phyloP scores from a whole-genome alignment of 1,284 basidiomycete species.

The Gomphus bonarii region DNA sequence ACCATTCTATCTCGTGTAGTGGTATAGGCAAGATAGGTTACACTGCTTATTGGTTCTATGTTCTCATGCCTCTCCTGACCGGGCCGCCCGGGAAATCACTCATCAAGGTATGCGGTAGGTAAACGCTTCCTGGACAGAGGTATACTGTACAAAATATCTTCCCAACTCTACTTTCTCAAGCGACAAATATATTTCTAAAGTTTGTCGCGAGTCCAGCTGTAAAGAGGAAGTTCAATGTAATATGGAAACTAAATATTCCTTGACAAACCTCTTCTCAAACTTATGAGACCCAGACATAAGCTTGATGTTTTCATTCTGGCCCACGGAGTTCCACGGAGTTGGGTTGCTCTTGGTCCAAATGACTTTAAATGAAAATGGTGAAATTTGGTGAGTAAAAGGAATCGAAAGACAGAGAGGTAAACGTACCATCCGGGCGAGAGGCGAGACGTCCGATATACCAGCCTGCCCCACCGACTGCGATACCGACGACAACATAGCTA shows the following conservation, averaged over 20 bases:
- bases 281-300: conserved; percentile 57
- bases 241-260: background rate
- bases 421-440: conserved; percentile 54
- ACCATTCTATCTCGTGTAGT: background rate
- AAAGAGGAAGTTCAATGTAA: conserved; percentile 13
- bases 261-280: conserved; percentile 55
- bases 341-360: conserved; percentile 75
- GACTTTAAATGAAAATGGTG: conserved; percentile 32
- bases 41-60: background rate
- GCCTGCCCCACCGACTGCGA: conserved; percentile 50
- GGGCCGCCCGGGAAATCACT: background rate
- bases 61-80: background rate
- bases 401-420: background rate
- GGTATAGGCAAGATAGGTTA: background rate
- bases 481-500: conserved; percentile 63
- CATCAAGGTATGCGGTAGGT: background rate
- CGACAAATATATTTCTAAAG: conserved; percentile 31
- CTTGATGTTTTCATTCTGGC: conserved; percentile 64
- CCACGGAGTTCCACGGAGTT: conserved; percentile 68
- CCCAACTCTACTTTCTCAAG: background rate
- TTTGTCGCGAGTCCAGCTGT: conserved; percentile 63
- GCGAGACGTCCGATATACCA: conserved; percentile 71
- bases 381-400: background rate
- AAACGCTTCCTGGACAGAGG: background rate
- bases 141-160: conserved; percentile 3